Conservation (phyloP, 345 rosid species). For the Clausena lansium region DNA sequence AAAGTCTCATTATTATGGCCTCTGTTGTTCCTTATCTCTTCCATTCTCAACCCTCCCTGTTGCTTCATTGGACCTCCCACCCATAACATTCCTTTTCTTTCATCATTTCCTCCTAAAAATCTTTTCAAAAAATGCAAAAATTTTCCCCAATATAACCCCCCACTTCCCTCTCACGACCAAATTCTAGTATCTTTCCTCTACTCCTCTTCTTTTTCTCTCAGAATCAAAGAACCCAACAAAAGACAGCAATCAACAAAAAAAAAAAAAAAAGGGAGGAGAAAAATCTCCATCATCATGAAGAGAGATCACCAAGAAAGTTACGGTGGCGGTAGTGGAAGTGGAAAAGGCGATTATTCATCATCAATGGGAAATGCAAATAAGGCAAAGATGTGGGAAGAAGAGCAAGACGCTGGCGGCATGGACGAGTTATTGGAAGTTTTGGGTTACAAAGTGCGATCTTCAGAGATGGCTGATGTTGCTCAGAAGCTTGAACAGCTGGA, state of each 20-base stretch:
- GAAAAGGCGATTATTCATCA: constrained; percentile 30
- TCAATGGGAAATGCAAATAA: constrained; percentile 37
- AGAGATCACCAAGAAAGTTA: constrained; percentile 41
- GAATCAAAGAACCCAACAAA: constrained; percentile 3
- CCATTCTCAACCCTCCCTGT: constrained; percentile 20
- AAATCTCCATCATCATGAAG: constrained; percentile 38
- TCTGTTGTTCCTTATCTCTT: constrained; percentile 48
- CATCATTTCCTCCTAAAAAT: constrained; percentile 5
- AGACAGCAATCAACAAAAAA: background rate
- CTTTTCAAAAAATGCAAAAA: background rate
- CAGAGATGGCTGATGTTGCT: constrained; percentile 93
- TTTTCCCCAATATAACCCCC: background rate
- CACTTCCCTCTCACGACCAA: constrained; percentile 5
- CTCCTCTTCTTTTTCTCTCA: background rate
- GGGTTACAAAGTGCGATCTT: constrained; percentile 76
- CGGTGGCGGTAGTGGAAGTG: constrained; percentile 21
- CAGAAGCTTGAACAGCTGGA: constrained; percentile 86
- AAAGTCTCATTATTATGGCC: constrained; percentile 41
- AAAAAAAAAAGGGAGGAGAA: background rate
- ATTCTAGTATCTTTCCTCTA: background rate
- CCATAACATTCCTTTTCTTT: background rate
- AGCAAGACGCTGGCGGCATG: constrained; percentile 65
- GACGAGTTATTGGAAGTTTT: constrained; percentile 77
- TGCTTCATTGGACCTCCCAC: constrained; percentile 36
- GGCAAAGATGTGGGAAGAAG: constrained; percentile 48